Evolutionary conservation across 129 eudicot species (phyloP).

Genomic region (Tagetes patula): DNA sequence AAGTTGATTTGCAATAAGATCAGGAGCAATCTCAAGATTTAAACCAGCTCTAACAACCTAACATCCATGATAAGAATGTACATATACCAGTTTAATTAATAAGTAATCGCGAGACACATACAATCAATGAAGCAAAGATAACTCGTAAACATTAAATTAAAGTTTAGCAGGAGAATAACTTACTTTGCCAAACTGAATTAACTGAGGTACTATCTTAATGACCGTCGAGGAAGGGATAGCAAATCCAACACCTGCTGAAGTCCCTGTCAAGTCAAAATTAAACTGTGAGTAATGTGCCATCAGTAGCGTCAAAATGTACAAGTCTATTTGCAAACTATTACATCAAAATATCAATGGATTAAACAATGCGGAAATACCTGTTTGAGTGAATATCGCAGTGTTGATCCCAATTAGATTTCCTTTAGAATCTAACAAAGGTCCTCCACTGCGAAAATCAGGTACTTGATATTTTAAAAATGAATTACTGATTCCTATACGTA

Average conservation of each 20-base stretch:
- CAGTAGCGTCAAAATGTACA: background rate
- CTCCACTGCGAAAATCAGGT: conserved; percentile 66
- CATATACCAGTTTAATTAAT: background rate
- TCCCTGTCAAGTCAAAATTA: conserved; percentile 50
- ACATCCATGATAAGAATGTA: conserved; percentile 12
- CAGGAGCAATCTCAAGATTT: conserved; percentile 89
- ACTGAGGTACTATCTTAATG: conserved; percentile 74
- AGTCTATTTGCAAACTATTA: conserved; percentile 4
- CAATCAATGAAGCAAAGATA: conserved; percentile 3
- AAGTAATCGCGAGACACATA: background rate
- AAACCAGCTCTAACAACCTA: conserved; percentile 91
- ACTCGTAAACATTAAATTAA: background rate
- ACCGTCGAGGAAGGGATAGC: conserved; percentile 96
- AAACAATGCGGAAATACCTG: conserved; percentile 45
- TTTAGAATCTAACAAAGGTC: conserved; percentile 87
- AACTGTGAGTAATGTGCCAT: background rate
- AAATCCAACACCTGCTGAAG: conserved; percentile 97
- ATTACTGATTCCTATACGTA: background rate
- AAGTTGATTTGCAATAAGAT: conserved; percentile 86
- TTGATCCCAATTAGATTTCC: conserved; percentile 94
- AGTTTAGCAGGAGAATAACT: conserved; percentile 23
- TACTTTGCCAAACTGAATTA: conserved; percentile 86
- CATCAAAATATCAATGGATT: conserved; percentile 13
- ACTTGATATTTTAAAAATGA: conserved; percentile 1
- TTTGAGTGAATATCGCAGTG: conserved; percentile 95